Percentiles rank a stretch among this genome's conserved stretches.
These are phyloP conservation scores for Mentha longifolia DNA, from an alignment of 257 asterid species.

Conservation along the genomic window DNA sequence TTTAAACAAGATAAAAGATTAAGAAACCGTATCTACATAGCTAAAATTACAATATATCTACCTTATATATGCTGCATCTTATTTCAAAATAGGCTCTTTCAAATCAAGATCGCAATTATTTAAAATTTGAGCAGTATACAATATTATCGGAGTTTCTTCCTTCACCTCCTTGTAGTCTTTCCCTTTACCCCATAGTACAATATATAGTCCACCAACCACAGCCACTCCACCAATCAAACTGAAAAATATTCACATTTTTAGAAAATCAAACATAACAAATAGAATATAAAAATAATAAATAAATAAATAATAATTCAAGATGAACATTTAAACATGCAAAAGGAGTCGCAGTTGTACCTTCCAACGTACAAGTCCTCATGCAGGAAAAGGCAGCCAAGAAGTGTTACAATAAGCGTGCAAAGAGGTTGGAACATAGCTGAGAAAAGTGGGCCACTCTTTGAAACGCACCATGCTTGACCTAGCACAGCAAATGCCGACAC, in stretches of 20 bases:
- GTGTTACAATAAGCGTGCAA: conserved; percentile 50
- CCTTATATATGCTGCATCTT: too few species aligned
- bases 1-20: too few species aligned
- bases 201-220: conserved; percentile 62
- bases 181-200: conserved; percentile 74
- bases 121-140: neutral
- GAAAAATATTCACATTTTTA: too few species aligned
- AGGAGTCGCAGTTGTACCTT: too few species aligned
- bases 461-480: conserved; percentile 58
- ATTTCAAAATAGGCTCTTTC: neutral
- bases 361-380: conserved; percentile 71
- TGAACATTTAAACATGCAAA: too few species aligned
- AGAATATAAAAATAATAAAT: too few species aligned
- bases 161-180: too few species aligned
- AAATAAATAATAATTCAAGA: too few species aligned
- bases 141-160: too few species aligned
- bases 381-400: conserved; percentile 48
- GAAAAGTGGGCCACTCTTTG: conserved; percentile 66
- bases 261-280: too few species aligned
- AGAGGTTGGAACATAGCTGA: conserved; percentile 75
- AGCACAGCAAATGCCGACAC: conserved; percentile 24
- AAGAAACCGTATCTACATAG: too few species aligned
- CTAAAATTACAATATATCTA: neutral
- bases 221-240: conserved; percentile 63
- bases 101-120: neutral